Evolutionary conservation across 2,329 filamentous ascomycete species (phyloP).

Genomic region (Botryotinia globosa): DNA sequence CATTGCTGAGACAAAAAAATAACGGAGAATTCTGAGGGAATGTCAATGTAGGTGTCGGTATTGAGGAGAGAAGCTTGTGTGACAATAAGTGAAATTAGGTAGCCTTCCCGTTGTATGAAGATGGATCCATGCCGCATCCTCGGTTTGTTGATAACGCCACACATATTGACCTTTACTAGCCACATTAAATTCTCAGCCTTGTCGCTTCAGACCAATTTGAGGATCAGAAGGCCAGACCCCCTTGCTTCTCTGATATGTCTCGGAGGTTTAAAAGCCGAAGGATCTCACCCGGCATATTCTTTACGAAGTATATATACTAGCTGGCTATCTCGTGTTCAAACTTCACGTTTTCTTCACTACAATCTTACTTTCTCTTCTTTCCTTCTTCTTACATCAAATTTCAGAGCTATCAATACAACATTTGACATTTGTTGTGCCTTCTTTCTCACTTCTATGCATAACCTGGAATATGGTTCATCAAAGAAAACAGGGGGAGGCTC

Average conservation of each 20-base stretch:
- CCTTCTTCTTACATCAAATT: background rate
- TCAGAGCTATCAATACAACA: background rate
- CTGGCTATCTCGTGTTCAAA: background rate
- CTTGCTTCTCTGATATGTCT: background rate
- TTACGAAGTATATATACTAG: background rate
- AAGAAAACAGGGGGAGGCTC: background rate
- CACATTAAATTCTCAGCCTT: slow-evolving; percentile 1
- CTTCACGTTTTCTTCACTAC: background rate
- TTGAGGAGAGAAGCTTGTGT: background rate
- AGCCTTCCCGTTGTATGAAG: background rate
- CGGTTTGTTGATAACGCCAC: slow-evolving; percentile 5
- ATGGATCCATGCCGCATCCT: no score
- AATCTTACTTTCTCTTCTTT: background rate
- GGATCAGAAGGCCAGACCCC: background rate
- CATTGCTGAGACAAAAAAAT: background rate
- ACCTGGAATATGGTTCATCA: background rate
- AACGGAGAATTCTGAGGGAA: background rate
- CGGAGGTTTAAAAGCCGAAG: background rate
- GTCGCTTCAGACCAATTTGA: background rate
- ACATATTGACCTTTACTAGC: background rate
- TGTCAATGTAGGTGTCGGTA: background rate
- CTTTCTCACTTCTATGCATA: background rate
- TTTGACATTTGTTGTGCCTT: background rate
- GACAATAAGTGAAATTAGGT: background rate
- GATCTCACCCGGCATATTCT: background rate